Percentiles rank a stretch among this genome's conserved stretches.
Evolutionary conservation across 148 eudicot genomes (phyloP).

Genomic region (Silene latifolia): DNA sequence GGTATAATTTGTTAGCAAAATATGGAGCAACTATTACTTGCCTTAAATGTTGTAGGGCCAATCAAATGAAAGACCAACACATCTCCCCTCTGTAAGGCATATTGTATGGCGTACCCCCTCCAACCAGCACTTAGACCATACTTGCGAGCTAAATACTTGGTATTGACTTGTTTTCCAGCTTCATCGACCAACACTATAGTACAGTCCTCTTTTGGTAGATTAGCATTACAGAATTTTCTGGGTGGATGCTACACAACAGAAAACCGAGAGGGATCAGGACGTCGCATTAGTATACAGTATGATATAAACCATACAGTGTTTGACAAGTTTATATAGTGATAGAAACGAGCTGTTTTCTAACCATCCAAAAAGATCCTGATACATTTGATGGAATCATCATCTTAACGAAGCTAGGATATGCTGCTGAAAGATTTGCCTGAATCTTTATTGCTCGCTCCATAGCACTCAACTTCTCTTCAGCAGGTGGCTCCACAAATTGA

Average conservation of each 20-base stretch:
- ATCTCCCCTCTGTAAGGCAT: slow-evolving; percentile 32
- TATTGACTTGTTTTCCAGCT: slow-evolving; percentile 18
- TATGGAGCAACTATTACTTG: background rate
- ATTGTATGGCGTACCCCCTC: slow-evolving; percentile 33
- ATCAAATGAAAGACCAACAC: slow-evolving; percentile 32
- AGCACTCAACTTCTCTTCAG: background rate
- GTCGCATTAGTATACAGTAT: background rate
- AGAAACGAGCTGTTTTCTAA: background rate
- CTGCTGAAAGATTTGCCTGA: slow-evolving; percentile 11
- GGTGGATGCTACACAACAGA: slow-evolving; percentile 30
- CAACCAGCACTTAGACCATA: slow-evolving; percentile 38
- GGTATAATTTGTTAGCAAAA: background rate
- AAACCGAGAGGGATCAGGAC: slow-evolving; percentile 1
- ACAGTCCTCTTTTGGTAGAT: slow-evolving; percentile 28
- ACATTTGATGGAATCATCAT: background rate
- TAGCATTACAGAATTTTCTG: slow-evolving; percentile 21
- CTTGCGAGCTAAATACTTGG: slow-evolving; percentile 30
- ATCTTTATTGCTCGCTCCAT: slow-evolving; percentile 4
- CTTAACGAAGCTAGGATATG: slow-evolving; percentile 6
- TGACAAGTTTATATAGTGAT: background rate
- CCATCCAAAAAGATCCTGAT: background rate
- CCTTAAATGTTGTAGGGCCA: slow-evolving; percentile 27
- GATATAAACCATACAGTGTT: background rate
- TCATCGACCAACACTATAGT: slow-evolving; percentile 30
- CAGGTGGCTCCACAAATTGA: slow-evolving; percentile 5